Percentiles rank a stretch among this genome's conserved stretches.
These are phyloP conservation scores for Cucumis sativus DNA, from an alignment of 306 rosid genomes.

Conservation along the genomic window DNA sequence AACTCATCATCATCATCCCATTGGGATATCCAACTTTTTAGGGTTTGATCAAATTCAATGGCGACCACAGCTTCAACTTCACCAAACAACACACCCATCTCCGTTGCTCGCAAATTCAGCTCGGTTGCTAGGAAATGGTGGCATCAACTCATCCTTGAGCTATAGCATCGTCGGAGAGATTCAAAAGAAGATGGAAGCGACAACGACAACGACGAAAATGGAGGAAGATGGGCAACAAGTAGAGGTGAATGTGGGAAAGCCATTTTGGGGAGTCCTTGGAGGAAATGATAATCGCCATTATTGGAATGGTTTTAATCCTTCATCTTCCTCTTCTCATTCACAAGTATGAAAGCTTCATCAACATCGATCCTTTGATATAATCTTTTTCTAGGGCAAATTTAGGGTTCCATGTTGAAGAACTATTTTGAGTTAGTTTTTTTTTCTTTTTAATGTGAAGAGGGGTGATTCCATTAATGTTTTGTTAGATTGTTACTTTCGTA, in stretches of 20 bases:
- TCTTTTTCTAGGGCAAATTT: not conserved
- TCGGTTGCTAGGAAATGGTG: not conserved
- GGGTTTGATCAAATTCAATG: slow-evolving; percentile 8
- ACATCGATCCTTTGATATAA: not conserved
- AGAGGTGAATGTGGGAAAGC: not conserved
- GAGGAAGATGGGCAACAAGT: not conserved
- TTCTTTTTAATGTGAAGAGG: not conserved
- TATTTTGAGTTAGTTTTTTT: not conserved
- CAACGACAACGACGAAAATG: not conserved
- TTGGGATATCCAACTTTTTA: not conserved
- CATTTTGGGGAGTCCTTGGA: not conserved
- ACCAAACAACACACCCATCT: not conserved
- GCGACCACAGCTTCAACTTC: slow-evolving; percentile 6
- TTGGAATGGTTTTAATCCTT: not conserved
- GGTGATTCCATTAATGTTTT: not conserved
- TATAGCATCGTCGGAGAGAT: not conserved
- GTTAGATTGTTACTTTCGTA: not conserved
- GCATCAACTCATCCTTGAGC: not conserved
- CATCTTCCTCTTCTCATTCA: slow-evolving; percentile 1
- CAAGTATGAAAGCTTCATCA: not conserved
- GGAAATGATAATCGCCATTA: slow-evolving; percentile 3
- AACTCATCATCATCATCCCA: not conserved
- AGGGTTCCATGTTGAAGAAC: not conserved
- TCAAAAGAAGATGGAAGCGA: not conserved
- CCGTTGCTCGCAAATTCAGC: not conserved